phyloP scores from a whole-genome alignment of 768 basidiomycete genomes.

The Pleurotus tuoliensis region DNA sequence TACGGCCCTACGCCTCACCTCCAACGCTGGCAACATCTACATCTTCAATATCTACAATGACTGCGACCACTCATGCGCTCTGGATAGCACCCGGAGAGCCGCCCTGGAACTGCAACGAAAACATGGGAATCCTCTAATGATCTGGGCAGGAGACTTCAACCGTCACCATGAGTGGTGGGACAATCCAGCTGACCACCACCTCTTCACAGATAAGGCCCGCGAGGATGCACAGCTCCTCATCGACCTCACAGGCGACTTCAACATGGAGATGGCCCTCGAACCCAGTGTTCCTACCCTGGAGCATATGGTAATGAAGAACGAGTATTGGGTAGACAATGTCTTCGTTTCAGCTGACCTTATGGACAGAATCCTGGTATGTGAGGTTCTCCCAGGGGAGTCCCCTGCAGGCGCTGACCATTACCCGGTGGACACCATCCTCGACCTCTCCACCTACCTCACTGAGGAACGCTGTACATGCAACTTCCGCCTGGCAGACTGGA shows the following conservation, averaged over 20 bases:
- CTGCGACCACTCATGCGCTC: background rate
- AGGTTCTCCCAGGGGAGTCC: background rate
- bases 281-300: background rate
- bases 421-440: background rate
- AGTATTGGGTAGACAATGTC: too few relatives aligned
- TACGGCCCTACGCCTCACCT: too few relatives aligned
- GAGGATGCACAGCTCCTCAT: background rate
- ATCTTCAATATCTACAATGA: too few relatives aligned
- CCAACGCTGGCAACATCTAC: too few relatives aligned
- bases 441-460: constrained; percentile 8
- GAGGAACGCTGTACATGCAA: constrained; percentile 9
- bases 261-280: background rate
- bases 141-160: too few relatives aligned
- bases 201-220: too few relatives aligned
- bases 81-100: background rate
- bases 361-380: background rate
- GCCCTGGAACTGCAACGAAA: background rate
- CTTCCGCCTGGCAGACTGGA: constrained; percentile 28
- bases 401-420: background rate
- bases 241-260: background rate
- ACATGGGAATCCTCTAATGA: background rate
- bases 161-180: too few relatives aligned
- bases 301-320: too few relatives aligned
- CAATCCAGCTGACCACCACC: too few relatives aligned
- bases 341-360: background rate